Conservation (phyloP, 1,139 yeast genomes). For the Yamadazyma friedrichii region DNA sequence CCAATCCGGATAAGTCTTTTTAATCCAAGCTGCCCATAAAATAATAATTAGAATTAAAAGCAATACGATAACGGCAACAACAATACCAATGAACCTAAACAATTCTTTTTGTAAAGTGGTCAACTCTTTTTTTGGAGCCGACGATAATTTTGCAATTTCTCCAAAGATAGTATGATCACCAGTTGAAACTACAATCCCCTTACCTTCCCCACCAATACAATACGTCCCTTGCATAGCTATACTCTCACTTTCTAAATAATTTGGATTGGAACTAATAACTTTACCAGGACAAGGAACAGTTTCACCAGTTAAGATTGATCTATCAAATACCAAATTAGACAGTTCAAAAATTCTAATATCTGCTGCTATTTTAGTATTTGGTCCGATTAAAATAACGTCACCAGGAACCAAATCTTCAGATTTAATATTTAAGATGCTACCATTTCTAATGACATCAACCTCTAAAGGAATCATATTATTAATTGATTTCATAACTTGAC, state of each 20-base stretch:
- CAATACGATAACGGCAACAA: conserved; percentile 20
- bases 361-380: conserved; percentile 32
- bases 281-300: conserved; percentile 24
- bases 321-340: conserved; percentile 30
- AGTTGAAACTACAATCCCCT: conserved; percentile 30
- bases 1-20: conserved; percentile 29
- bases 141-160: conserved; percentile 30
- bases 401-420: conserved; percentile 33
- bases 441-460: conserved; percentile 23
- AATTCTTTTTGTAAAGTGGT: conserved; percentile 34
- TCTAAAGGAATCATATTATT: conserved; percentile 43
- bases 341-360: conserved; percentile 31
- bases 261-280: conserved; percentile 25
- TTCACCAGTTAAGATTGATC: conserved; percentile 38
- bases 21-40: conserved; percentile 49
- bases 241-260: conserved; percentile 44
- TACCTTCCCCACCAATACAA: conserved; percentile 29
- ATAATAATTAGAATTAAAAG: conserved; percentile 26
- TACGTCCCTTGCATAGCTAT: conserved; percentile 49
- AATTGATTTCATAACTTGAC: conserved; percentile 51
- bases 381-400: conserved; percentile 24
- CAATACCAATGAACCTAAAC: conserved; percentile 26
- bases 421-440: conserved; percentile 15
- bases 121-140: conserved; percentile 28
- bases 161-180: conserved; percentile 36